Evolutionary conservation across 2,329 filamentous ascomycete species (phyloP).

Genomic region (Trichoderma sp.): DNA sequence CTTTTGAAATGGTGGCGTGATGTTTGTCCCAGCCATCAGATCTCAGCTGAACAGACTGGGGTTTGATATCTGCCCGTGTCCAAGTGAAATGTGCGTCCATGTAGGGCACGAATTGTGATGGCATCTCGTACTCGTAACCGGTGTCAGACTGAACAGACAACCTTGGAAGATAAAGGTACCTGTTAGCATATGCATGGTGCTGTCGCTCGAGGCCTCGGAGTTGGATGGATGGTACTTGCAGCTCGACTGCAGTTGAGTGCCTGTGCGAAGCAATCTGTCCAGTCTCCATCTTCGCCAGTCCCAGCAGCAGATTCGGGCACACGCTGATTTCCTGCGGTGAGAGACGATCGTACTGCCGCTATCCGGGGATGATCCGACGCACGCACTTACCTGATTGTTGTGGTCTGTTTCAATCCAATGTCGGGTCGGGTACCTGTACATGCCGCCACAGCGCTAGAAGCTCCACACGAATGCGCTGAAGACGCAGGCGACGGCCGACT

Average conservation of each 20-base stretch:
- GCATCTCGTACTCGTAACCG: neutral
- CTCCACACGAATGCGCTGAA: neutral
- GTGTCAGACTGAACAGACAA: too few species aligned
- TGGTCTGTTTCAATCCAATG: too few species aligned
- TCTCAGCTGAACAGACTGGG: neutral
- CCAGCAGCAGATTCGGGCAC: slow-evolving; percentile 12
- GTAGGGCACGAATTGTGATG: neutral
- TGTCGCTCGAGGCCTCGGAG: neutral
- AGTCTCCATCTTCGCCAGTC: neutral
- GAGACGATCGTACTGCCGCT: neutral
- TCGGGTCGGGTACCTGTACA: neutral
- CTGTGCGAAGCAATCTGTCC: too few species aligned
- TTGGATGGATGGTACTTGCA: too few species aligned
- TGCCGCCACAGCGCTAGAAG: neutral
- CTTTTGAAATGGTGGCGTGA: neutral
- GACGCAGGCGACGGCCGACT: slow-evolving; percentile 3
- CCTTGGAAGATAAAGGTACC: too few species aligned
- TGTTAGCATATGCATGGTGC: neutral
- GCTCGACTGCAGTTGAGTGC: too few species aligned
- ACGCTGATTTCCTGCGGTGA: neutral
- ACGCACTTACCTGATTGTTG: neutral
- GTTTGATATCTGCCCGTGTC: too few species aligned
- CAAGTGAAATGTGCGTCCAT: neutral
- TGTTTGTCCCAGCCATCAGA: neutral
- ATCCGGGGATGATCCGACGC: neutral